Conservation (phyloP, 2,329 filamentous ascomycete species). For the Scolecobasidium constrictum region DNA sequence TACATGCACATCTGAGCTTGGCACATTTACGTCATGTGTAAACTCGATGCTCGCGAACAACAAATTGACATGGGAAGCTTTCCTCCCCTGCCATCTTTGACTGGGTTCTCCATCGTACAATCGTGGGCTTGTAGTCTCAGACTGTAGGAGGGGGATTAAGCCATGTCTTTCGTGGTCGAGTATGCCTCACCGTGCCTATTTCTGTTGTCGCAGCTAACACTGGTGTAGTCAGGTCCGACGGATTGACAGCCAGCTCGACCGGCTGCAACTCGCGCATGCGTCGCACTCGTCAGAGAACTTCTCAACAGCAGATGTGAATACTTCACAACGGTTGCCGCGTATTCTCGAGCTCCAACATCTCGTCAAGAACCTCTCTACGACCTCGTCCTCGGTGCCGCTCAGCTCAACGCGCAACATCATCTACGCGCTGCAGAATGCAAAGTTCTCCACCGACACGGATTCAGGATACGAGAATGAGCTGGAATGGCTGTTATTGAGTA, state of each 20-base stretch:
- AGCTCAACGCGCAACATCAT: conserved; percentile 3
- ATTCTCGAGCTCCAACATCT: conserved; percentile 11
- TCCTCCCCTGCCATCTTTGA: background rate
- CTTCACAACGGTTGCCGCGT: background rate
- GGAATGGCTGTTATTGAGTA: conserved; percentile 83
- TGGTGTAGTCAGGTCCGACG: conserved; percentile 40
- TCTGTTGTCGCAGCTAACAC: background rate
- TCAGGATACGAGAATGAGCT: conserved; percentile 61
- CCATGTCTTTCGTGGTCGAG: conserved; percentile 33
- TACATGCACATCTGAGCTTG: too few species aligned
- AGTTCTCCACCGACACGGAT: conserved; percentile 17
- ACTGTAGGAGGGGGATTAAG: background rate
- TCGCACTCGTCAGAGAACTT: conserved; percentile 13
- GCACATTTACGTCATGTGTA: too few species aligned
- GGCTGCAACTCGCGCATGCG: conserved; percentile 37
- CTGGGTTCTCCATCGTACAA: background rate
- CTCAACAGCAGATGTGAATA: conserved; percentile 11
- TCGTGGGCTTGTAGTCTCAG: background rate
- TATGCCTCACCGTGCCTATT: conserved; percentile 15
- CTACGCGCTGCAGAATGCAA: conserved; percentile 2
- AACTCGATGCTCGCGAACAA: too few species aligned
- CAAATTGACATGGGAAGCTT: background rate
- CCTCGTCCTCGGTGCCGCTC: conserved; percentile 1
- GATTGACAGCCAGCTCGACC: conserved; percentile 48
- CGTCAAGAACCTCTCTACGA: conserved; percentile 11